These are phyloP conservation scores for Abortiporus biennis DNA, from an alignment of 1,284 basidiomycete genomes.

Conservation along the genomic window DNA sequence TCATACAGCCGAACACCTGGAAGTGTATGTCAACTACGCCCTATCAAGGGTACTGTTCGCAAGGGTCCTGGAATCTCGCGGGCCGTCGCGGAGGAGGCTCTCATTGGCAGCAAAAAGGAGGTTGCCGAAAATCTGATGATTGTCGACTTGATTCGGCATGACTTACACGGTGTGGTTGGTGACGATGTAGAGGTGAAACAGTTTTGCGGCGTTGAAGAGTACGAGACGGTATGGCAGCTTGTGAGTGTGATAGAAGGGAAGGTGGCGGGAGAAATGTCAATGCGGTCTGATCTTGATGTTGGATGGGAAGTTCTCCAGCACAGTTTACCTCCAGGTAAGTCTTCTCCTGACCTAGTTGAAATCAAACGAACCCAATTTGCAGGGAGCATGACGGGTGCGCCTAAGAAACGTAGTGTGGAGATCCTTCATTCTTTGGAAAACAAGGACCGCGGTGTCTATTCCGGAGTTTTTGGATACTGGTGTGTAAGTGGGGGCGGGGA, in stretches of 20 bases:
- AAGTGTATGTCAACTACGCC: constrained; percentile 77
- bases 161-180: constrained; percentile 76
- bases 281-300: constrained; percentile 36
- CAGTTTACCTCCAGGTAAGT: constrained; percentile 82
- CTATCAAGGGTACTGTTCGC: constrained; percentile 90
- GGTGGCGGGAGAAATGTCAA: constrained; percentile 19
- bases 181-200: constrained; percentile 77
- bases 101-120: constrained; percentile 83
- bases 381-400: constrained; percentile 98
- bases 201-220: constrained; percentile 89
- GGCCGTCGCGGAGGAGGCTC: constrained; percentile 52
- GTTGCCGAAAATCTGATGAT: constrained; percentile 99
- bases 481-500: constrained; percentile 86
- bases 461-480: constrained; percentile 93
- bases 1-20: constrained; percentile 69
- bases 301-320: constrained; percentile 76
- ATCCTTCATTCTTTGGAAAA: constrained; percentile 82
- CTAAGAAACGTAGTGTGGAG: constrained; percentile 91
- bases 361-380: constrained; percentile 8
- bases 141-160: constrained; percentile 93
- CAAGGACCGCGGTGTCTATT: constrained; percentile 76
- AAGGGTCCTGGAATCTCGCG: constrained; percentile 61
- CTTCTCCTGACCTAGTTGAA: constrained; percentile 6
- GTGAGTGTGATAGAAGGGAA: constrained; percentile 89
- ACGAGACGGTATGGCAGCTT: constrained; percentile 93